Conservation (phyloP, 257 asterid genomes). For the Asclepias syriaca region DNA sequence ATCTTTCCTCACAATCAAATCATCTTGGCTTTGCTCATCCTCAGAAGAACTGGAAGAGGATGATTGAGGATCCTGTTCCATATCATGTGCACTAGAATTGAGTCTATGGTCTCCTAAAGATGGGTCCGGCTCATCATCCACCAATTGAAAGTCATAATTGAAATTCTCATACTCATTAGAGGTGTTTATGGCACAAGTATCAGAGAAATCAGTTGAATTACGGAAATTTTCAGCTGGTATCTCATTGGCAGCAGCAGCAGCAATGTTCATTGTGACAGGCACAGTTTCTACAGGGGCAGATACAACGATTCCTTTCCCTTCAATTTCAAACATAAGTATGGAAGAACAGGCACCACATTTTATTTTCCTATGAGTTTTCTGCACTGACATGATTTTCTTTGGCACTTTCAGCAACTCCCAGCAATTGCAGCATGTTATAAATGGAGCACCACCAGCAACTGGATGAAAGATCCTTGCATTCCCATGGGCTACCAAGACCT, state of each 20-base stretch:
- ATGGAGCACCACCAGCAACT: constrained; percentile 89
- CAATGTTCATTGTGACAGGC: constrained; percentile 41
- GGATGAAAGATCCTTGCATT: constrained; percentile 41
- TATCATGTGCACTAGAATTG: constrained; percentile 36
- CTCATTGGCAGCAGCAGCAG: constrained; percentile 39
- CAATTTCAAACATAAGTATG: constrained; percentile 50
- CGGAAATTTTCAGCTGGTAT: constrained; percentile 42
- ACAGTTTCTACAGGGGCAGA: constrained; percentile 47
- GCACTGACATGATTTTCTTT: constrained; percentile 38
- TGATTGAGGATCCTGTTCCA: constrained; percentile 41
- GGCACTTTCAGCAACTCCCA: constrained; percentile 67
- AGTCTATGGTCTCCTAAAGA: constrained; percentile 37
- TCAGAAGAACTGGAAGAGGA: constrained; percentile 47
- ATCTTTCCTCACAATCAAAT: constrained; percentile 24
- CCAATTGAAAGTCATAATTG: constrained; percentile 20
- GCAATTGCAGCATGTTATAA: constrained; percentile 77
- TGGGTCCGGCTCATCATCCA: constrained; percentile 26
- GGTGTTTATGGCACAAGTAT: constrained; percentile 27
- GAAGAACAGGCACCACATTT: constrained; percentile 94
- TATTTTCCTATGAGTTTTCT: constrained; percentile 40
- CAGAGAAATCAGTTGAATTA: constrained; percentile 37
- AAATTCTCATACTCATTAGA: constrained; percentile 41
- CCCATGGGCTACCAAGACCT: constrained; percentile 36
- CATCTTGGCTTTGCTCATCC: constrained; percentile 42
- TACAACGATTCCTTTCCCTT: constrained; percentile 38